phyloP scores from a whole-genome alignment of 495 filamentous ascomycete genomes.

The Usnea hakonensis region DNA sequence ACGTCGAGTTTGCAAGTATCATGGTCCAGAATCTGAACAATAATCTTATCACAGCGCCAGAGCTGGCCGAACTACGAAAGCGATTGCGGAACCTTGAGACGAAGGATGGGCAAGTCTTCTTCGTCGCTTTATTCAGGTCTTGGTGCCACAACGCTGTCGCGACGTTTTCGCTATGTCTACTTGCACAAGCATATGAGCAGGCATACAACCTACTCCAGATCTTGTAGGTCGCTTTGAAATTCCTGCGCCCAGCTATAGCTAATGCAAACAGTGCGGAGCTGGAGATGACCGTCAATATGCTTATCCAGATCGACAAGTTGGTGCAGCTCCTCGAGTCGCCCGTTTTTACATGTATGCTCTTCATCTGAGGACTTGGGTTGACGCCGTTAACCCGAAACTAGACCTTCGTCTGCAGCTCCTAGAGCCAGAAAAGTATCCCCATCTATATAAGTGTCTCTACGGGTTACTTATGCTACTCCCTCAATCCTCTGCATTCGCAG shows the following conservation, averaged over 20 bases:
- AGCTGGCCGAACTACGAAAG: conserved; percentile 84
- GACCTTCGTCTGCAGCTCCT: conserved; percentile 93
- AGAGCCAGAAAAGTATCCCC: conserved; percentile 94
- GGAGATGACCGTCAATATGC: conserved; percentile 97
- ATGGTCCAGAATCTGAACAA: conserved; percentile 99
- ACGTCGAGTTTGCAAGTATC: conserved; percentile 96
- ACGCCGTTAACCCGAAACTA: conserved; percentile 28
- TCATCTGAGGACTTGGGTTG: neutral
- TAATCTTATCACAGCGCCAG: conserved; percentile 94
- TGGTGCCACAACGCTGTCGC: conserved; percentile 99
- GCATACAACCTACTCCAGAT: conserved; percentile 95
- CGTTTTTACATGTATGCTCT: conserved; percentile 79
- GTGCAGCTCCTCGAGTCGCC: conserved; percentile 96
- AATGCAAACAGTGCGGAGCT: conserved; percentile 69
- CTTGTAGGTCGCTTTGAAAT: conserved; percentile 54
- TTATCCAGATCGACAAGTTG: conserved; percentile 98
- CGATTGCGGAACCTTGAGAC: conserved; percentile 84
- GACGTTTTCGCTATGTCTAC: conserved; percentile 89
- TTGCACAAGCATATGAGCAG: conserved; percentile 98
- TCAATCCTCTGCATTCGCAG: conserved; percentile 93
- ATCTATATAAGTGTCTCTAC: conserved; percentile 97
- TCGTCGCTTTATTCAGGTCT: conserved; percentile 85
- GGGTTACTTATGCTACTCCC: conserved; percentile 96
- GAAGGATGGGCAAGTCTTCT: conserved; percentile 90
- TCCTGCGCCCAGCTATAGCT: conserved; percentile 26